These are phyloP conservation scores for Phytophthora tentaculata DNA, from an alignment of 352 stramenopile species.

Conservation along the genomic window DNA sequence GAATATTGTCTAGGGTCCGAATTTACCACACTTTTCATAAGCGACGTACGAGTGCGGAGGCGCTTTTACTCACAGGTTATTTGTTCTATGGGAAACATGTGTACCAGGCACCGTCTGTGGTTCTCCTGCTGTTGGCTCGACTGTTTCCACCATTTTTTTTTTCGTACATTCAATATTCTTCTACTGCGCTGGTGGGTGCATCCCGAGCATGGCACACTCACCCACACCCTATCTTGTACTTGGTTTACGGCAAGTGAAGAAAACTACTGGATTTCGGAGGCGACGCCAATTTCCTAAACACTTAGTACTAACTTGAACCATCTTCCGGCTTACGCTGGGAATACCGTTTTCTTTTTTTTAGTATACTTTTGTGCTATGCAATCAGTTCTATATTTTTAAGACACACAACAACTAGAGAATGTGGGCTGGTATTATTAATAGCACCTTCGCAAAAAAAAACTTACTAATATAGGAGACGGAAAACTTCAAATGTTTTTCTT, in stretches of 20 bases:
- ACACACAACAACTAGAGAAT: too few species aligned
- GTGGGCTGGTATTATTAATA: too few species aligned
- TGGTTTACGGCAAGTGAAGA: slow-evolving; percentile 41
- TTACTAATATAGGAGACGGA: too few species aligned
- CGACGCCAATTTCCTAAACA: slow-evolving; percentile 27
- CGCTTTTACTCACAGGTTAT: slow-evolving; percentile 36
- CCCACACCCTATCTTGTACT: slow-evolving; percentile 27
- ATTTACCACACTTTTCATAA: slow-evolving; percentile 34
- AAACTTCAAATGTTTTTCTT: too few species aligned
- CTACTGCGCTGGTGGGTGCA: slow-evolving; percentile 37
- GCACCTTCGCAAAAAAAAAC: too few species aligned
- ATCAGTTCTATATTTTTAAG: too few species aligned
- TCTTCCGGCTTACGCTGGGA: too few species aligned
- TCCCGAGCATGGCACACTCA: slow-evolving; percentile 23
- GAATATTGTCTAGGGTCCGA: slow-evolving; percentile 32
- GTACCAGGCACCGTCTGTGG: slow-evolving; percentile 33
- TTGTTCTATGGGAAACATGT: slow-evolving; percentile 38
- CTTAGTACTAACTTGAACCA: too few species aligned
- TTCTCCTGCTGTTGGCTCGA: slow-evolving; percentile 32
- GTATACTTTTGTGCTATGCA: too few species aligned
- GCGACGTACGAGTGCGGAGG: slow-evolving; percentile 28
- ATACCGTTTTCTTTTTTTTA: too few species aligned
- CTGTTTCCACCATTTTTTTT: slow-evolving; percentile 23
- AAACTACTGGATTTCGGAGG: slow-evolving; percentile 39
- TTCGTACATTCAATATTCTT: slow-evolving; percentile 41